A percentile compares a stretch with the other conserved stretches of the same genome.
phyloP scores from a whole-genome alignment of 2,329 filamentous ascomycete species.

The Bimuria novae-zelandiae region DNA sequence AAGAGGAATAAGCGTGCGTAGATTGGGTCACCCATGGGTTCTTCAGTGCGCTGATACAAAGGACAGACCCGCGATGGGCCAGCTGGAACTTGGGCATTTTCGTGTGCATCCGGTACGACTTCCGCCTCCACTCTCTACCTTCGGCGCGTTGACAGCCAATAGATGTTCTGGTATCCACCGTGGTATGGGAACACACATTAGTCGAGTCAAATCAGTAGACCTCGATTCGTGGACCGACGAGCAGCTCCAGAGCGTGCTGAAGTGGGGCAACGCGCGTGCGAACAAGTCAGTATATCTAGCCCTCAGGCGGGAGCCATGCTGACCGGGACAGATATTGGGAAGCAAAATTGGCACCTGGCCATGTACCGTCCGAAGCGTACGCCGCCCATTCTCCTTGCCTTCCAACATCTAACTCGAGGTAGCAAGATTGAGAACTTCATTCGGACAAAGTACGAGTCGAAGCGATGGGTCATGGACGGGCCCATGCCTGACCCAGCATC shows the following conservation, averaged over 20 bases:
- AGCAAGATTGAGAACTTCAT: constrained; percentile 99
- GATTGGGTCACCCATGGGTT: neutral
- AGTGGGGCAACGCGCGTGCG: constrained; percentile 93
- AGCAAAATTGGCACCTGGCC: constrained; percentile 85
- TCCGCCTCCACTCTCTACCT: neutral
- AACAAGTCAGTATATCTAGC: constrained; percentile 70
- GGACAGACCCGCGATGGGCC: constrained; percentile 93
- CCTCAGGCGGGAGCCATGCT: constrained; percentile 17
- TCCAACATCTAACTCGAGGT: constrained; percentile 9
- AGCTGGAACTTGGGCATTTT: constrained; percentile 99
- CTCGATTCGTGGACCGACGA: constrained; percentile 99
- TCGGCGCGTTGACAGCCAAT: constrained; percentile 15
- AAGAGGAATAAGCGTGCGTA: constrained; percentile 94
- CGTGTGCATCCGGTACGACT: constrained; percentile 77
- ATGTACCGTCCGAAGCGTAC: constrained; percentile 86
- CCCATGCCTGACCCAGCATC: constrained; percentile 90
- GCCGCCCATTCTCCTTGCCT: constrained; percentile 23
- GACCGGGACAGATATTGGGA: constrained; percentile 75
- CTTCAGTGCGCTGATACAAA: constrained; percentile 23
- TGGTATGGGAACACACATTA: constrained; percentile 98
- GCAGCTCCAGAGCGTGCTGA: constrained; percentile 89
- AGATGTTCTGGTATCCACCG: constrained; percentile 95
- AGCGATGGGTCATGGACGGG: constrained; percentile 99
- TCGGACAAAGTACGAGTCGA: constrained; percentile 97
- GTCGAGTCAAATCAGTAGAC: constrained; percentile 96